Percentiles rank a stretch among this genome's conserved stretches.
Conservation (phyloP, 2,329 filamentous ascomycete genomes). For the Graphilbum fragrans region DNA sequence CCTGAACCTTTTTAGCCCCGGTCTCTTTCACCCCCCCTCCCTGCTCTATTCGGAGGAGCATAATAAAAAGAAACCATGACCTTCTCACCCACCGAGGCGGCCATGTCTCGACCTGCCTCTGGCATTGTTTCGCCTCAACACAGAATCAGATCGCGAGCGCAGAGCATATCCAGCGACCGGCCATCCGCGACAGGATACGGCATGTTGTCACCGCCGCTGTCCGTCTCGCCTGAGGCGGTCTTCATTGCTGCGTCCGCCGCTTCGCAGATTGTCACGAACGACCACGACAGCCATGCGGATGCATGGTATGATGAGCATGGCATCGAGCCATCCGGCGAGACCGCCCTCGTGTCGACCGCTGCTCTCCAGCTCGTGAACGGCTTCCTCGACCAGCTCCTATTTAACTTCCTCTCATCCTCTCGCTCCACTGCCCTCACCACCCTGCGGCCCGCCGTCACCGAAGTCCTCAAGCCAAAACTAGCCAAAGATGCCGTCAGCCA, state of each 20-base stretch:
- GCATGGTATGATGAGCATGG: slow-evolving; percentile 59
- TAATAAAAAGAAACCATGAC: slow-evolving; percentile 7
- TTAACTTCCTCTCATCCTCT: slow-evolving; percentile 73
- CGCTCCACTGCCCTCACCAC: slow-evolving; percentile 64
- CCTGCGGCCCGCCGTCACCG: slow-evolving; percentile 69
- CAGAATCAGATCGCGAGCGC: slow-evolving; percentile 32
- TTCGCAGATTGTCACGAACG: slow-evolving; percentile 81
- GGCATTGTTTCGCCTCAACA: slow-evolving; percentile 15
- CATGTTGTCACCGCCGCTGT: slow-evolving; percentile 53
- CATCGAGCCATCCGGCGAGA: slow-evolving; percentile 51
- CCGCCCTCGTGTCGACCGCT: slow-evolving; percentile 58
- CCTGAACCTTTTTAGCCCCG: neutral
- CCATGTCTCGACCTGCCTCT: slow-evolving; percentile 10
- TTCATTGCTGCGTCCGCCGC: slow-evolving; percentile 85
- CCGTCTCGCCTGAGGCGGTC: slow-evolving; percentile 63
- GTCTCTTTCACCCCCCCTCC: neutral
- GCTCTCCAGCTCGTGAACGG: slow-evolving; percentile 74
- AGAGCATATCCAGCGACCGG: slow-evolving; percentile 60
- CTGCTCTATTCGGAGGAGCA: neutral
- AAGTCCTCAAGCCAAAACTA: slow-evolving; percentile 80
- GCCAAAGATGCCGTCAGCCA: slow-evolving; percentile 49
- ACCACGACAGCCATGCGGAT: slow-evolving; percentile 64
- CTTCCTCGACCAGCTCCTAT: slow-evolving; percentile 88
- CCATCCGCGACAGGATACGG: slow-evolving; percentile 48
- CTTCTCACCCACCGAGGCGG: slow-evolving; percentile 6